Evolutionary conservation across 2,329 filamentous ascomycete genomes (phyloP), one percentile per base, ranked within the genome.

Genomic region (Gnomoniopsis sp.): DNA sequence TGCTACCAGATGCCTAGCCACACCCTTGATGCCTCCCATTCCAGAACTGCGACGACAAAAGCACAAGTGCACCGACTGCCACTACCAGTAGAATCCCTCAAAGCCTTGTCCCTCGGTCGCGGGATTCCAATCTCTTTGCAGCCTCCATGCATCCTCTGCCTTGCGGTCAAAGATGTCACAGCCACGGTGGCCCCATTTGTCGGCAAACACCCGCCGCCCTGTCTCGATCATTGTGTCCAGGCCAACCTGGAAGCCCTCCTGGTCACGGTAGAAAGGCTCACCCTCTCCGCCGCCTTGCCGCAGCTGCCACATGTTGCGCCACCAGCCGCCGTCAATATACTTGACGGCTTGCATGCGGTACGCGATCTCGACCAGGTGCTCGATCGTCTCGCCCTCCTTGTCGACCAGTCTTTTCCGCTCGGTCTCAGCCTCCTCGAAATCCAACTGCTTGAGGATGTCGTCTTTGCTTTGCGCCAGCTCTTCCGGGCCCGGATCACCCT

Each of bases 221-320:
- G 74, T 72, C 64, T 79, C 77, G 46, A 77, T 79, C 36, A 77
- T 67, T 55, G 80, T 71, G 59, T 75, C 72, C 58, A 81, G 74
- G 2, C 71, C 75, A 43, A 71, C 67, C n/a, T 75, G 72, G 61
- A 82, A 72, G 1, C 79, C 81, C 3, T 73, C 73, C 1, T 76
- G 64, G 56, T 79, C 72, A 61, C 81, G 76, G 67, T 83, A 80
- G 62, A 78, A 84, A 1, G 80, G 80, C 66, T 84, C 81, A 23
- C 78, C 80, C 33, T 74, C 57, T 2, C 81, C 82, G 33, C 81
- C 81, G 6, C 69, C 73, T 65, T 84, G 82, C 34, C 75, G 73
- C 3, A 67, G 68, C 66, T 84, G 81, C 81, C 81, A 85, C 22
- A 73, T 77, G 68, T 84, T 84, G 26, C 81, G 72, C 72, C 23